These are phyloP conservation scores for Boletus austroedulis DNA, from an alignment of 1,284 basidiomycete species.

Conservation along the genomic window DNA sequence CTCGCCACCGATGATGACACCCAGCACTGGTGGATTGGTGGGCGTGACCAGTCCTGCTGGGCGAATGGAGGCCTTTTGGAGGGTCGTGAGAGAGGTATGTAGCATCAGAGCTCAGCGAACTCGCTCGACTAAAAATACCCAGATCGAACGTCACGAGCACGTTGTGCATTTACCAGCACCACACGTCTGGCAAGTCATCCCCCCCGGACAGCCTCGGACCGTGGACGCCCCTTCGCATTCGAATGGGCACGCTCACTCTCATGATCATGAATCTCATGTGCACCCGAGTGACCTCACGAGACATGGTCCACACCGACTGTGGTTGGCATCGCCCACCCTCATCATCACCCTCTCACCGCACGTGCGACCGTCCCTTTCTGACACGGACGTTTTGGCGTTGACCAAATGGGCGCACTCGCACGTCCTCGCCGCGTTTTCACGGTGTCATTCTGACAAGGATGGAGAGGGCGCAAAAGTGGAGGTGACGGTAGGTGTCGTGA, in stretches of 20 bases:
- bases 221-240: slow-evolving; percentile 1
- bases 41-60: slow-evolving; percentile 8
- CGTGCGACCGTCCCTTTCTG: slow-evolving; percentile 64
- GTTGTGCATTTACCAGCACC: slow-evolving; percentile 77
- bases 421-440: slow-evolving; percentile 44
- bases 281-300: not conserved
- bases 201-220: slow-evolving; percentile 34
- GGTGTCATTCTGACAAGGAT: slow-evolving; percentile 33
- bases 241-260: slow-evolving; percentile 14
- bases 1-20: slow-evolving; percentile 53
- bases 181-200: slow-evolving; percentile 83
- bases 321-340: slow-evolving; percentile 43
- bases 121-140: not conserved
- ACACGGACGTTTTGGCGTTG: slow-evolving; percentile 70
- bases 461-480: slow-evolving; percentile 38
- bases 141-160: slow-evolving; percentile 78
- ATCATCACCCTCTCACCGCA: slow-evolving; percentile 84
- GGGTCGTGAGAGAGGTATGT: slow-evolving; percentile 75
- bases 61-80: slow-evolving; percentile 71
- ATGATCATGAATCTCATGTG: not conserved
- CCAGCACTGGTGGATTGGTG: slow-evolving; percentile 12
- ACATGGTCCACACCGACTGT: not conserved
- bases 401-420: slow-evolving; percentile 73
- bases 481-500: slow-evolving; percentile 50
- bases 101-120: not conserved